Base-by-base conservation (phyloP, 805 yeast species). In the Barnettozyma sucrosica region DNA sequence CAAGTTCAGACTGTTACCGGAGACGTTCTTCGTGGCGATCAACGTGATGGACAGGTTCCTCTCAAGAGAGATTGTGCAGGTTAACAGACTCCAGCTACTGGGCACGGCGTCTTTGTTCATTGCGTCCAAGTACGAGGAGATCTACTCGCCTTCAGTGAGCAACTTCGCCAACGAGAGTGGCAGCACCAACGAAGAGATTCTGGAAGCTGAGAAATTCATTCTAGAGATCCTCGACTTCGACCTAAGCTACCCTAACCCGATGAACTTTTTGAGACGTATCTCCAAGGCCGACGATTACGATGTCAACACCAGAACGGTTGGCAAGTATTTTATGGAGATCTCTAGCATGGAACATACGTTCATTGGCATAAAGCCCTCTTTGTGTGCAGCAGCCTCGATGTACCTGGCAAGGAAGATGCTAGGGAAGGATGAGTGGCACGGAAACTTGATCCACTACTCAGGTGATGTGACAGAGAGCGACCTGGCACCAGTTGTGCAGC, bases 271-370 rank as follows among this genome's bases (percentile, higher is more conserved):
- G 59, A 79, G 97, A 66, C 77, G 97, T 63, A 87, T 90, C 44
- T 87, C 96, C 38, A 89, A 88, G 63, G 97, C 97, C 28, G 97
- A 90, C 66, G 90, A 87, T 64, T 90, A 89, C 70, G 95, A 89
- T 64, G 85, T 87, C 51, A 89, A 85, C 66, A 80, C 92, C 42
- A 80, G 97, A 69, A 89, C 97, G 9, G 72, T 90, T 55, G 97
- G 95, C 24, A 89, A 89, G 66, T 89, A 87, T 64, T 72, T 89
- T 45, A 65, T 90, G 45, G 97, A 89, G 59, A 82, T 89, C 40
- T 78, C 90, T 23, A 70, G 85, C 14, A 82, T 89, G 45, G 96
- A 89, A 64, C 81, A 83, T 62, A 77, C 80, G 59, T 85, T 89
- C 58, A 79, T 89, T 57, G 89, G 89, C 13, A 75, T 77, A 51